These are phyloP conservation scores for Kodamaea kaohsiungensis DNA, from an alignment of 805 yeast species.

Conservation along the genomic window DNA sequence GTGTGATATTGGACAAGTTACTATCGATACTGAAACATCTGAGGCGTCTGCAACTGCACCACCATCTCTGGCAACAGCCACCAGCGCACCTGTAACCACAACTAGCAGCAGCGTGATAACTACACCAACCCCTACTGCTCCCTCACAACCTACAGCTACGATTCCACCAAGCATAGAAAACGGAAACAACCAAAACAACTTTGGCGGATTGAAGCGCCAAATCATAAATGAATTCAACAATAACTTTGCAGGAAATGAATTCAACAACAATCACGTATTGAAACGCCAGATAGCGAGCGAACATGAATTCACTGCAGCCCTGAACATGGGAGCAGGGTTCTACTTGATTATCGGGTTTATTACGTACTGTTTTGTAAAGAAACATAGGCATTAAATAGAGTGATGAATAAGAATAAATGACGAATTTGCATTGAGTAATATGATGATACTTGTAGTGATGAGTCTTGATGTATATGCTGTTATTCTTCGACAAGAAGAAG, in stretches of 20 bases:
- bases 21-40: conserved; percentile 20
- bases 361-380: conserved; percentile 18
- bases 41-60: conserved; percentile 7
- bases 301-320: not conserved
- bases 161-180: conserved; percentile 25
- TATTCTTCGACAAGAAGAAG: no score
- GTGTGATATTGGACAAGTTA: conserved; percentile 55
- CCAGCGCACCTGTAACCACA: conserved; percentile 8
- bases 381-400: not conserved
- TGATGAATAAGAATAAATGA: conserved; percentile 5
- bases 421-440: not conserved
- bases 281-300: not conserved
- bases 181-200: conserved; percentile 6
- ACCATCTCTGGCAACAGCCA: conserved; percentile 9
- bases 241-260: not conserved
- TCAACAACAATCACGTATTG: not conserved
- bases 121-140: conserved; percentile 14
- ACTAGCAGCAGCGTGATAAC: conserved; percentile 1
- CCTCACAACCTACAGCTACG: conserved; percentile 13
- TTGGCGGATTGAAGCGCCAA: conserved; percentile 2
- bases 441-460: not conserved
- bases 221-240: not conserved
- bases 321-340: conserved; percentile 19
- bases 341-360: conserved; percentile 20
- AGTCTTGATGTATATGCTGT: no score